Evolutionary conservation across 805 yeast genomes (phyloP), one percentile per base, ranked within the genome.

Genomic region (Starmerella floris): DNA sequence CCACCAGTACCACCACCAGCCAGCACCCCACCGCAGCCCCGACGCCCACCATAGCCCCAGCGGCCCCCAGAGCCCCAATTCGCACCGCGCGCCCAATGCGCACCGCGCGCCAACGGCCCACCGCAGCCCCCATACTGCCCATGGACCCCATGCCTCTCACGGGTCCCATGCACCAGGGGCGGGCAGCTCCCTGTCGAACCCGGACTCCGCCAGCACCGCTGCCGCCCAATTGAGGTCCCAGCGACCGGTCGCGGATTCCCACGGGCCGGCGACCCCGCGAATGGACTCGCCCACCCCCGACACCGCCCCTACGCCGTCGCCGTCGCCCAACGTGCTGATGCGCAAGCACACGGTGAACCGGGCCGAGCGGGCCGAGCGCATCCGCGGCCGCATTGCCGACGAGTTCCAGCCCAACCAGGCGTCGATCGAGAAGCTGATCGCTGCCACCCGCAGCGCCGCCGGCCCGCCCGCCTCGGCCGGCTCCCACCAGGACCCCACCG

Each of bases 371-470:
- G 30, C 26, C 8, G 37, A 17, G 27, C 42, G 38, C 26, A 17
- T 23, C 11, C 39, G 30, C 31, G 30, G 30, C 28, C 38, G 38
- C 30, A 16, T 35, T 17, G 23, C n/a, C 6, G 20, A n/a, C 22
- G 35, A 37, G 5, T 37, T 37, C 35, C n/a, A 5, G 34, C 37
- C 42, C 15, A 35, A 41, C 37, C 40, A 41, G 35, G 34, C 21
- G 21, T 6, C 40, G 3, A 41, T 45, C 21, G 45, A 41, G 31
- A 27, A 21, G 37, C 40, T 45, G 23, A 16, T 45, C 6, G 40
- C 42, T 3, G 37, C 48, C 5, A 45, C 48, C 10, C 30, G 20
- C 26, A 10, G 20, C 32, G 23, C 17, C 26, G 20, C 20, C 30
- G 20, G 31, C 13, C 17, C 11, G 23, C 17, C 33, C 19, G 23